phyloP scores from a whole-genome alignment of 495 filamentous ascomycete species.

The Tuber melanosporum region DNA sequence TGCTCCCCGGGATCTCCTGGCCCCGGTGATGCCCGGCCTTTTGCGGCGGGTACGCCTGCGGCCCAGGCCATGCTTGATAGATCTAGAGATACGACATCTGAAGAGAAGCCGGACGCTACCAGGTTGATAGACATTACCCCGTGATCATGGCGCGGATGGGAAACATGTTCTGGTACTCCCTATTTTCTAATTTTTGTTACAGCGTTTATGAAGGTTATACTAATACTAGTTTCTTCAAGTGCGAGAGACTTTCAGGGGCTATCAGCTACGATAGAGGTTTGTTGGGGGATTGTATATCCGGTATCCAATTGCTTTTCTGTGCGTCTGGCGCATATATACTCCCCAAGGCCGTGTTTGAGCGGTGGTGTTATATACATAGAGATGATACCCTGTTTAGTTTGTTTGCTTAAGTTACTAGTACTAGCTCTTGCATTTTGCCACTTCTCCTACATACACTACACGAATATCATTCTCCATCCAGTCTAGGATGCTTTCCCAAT shows the following conservation, averaged over 20 bases:
- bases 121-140: constrained; percentile 16
- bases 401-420: not conserved
- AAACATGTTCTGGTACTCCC: constrained; percentile 12
- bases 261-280: not conserved
- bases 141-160: constrained; percentile 12
- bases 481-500: not conserved
- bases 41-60: no score
- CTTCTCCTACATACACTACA: not conserved
- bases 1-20: not conserved
- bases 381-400: not conserved
- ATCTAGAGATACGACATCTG: constrained; percentile 9
- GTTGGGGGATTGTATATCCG: not conserved
- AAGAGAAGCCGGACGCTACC: constrained; percentile 8
- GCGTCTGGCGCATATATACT: not conserved
- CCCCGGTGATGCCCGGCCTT: not conserved
- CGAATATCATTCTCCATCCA: not conserved
- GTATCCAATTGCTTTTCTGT: not conserved
- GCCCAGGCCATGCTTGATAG: not conserved
- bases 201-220: not conserved
- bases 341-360: not conserved
- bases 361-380: not conserved
- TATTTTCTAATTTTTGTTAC: not conserved
- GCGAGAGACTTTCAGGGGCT: not conserved
- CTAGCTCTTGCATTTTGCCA: not conserved
- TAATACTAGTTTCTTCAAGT: not conserved